A percentile compares a stretch with the other conserved stretches of the same genome.
phyloP scores from a whole-genome alignment of 73 alveolate genomes.

The Paramecium pentaurelia region DNA sequence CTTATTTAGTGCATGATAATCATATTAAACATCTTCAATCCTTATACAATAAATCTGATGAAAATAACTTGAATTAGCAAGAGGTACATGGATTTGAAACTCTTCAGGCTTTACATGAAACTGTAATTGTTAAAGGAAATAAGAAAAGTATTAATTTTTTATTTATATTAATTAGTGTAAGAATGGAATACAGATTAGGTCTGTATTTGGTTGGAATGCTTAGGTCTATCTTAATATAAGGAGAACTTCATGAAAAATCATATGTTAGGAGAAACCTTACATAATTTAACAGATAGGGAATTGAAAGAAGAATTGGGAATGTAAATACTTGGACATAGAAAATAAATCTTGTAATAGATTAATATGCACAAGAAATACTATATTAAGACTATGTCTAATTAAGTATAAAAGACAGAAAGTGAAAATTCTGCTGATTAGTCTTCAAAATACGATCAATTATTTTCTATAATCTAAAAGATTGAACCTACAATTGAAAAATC shows the following conservation, averaged over 20 bases:
- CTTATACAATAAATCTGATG: background rate
- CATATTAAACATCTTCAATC: background rate
- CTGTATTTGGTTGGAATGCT: background rate
- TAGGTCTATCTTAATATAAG: background rate
- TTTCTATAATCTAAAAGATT: background rate
- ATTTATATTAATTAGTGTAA: background rate
- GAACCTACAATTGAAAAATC: background rate
- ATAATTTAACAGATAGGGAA: constrained; percentile 45
- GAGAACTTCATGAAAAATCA: constrained; percentile 19
- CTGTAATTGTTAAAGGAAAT: background rate
- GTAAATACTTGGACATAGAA: constrained; percentile 32
- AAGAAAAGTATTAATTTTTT: background rate
- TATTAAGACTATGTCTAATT: background rate
- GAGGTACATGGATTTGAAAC: constrained; percentile 7
- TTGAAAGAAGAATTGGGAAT: constrained; percentile 28
- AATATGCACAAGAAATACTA: constrained; percentile 49
- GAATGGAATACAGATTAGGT: background rate
- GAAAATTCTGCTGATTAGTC: background rate
- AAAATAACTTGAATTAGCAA: background rate
- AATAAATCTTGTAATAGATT: background rate
- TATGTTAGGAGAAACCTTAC: constrained; percentile 28
- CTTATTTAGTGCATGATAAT: background rate
- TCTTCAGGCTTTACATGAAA: background rate
- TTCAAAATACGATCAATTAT: background rate
- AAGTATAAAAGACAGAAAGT: background rate